Evolutionary conservation across 1,284 basidiomycete genomes (phyloP).

Genomic region (Lignosus rhinocerotis): DNA sequence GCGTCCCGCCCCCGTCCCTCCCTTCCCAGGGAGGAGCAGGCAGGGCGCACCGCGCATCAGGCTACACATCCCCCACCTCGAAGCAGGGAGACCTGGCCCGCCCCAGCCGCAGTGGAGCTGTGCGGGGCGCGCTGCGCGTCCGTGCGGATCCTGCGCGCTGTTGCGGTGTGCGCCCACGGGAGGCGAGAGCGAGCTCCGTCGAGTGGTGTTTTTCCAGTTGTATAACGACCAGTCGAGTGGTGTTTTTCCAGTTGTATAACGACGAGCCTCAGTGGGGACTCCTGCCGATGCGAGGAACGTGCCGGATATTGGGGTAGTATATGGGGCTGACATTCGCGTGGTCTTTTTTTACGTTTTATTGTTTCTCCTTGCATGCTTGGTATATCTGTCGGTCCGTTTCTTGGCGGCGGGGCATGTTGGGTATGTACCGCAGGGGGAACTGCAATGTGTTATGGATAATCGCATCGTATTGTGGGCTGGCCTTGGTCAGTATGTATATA

Average conservation of each 20-base stretch:
- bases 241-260: slow-evolving; percentile 16
- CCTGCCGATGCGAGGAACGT: slow-evolving; percentile 66
- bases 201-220: slow-evolving; percentile 19
- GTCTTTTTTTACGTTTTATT: background rate
- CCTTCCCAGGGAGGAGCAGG: no score
- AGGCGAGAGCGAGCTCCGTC: slow-evolving; percentile 24
- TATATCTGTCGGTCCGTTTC: background rate
- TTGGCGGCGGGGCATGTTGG: background rate
- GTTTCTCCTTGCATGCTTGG: background rate
- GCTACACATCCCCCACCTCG: slow-evolving; percentile 7
- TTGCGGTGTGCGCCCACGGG: slow-evolving; percentile 1
- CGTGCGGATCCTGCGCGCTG: slow-evolving; percentile 22
- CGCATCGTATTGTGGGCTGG: no score
- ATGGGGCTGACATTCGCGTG: slow-evolving; percentile 57
- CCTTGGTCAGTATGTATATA: no score
- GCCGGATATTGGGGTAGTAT: slow-evolving; percentile 72
- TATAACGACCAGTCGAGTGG: slow-evolving; percentile 35
- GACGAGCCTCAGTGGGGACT: slow-evolving; percentile 71
- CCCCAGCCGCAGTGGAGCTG: slow-evolving; percentile 20
- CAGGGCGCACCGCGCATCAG: background rate
- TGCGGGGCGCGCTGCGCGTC: slow-evolving; percentile 22
- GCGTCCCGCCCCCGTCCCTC: background rate
- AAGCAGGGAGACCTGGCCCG: slow-evolving; percentile 11
- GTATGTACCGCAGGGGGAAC: background rate
- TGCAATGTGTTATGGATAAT: no score